These are phyloP conservation scores for Plectosphaerella plurivora DNA, from an alignment of 2,329 filamentous ascomycete species.

Conservation along the genomic window DNA sequence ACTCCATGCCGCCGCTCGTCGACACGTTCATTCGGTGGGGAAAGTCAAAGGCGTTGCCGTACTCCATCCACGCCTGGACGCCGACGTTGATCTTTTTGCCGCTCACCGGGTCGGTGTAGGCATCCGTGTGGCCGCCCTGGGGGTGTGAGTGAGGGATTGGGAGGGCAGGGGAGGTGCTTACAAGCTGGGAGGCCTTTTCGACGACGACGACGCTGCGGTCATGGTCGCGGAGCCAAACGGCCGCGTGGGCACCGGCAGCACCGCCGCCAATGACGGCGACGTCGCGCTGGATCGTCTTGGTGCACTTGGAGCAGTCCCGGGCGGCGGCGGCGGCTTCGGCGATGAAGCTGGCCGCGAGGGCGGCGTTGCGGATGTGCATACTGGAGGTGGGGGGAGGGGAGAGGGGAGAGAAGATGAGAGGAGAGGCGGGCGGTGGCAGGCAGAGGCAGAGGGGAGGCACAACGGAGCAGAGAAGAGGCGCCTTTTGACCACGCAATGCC, in stretches of 20 bases:
- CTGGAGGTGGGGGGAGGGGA: too few species aligned
- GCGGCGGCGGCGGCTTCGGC: constrained; percentile 7
- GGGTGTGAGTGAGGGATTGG: not conserved
- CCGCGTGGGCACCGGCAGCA: constrained; percentile 31
- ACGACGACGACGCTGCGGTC: constrained; percentile 31
- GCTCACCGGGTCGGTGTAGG: constrained; percentile 19
- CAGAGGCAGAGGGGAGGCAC: too few species aligned
- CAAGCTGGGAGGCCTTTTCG: constrained; percentile 29
- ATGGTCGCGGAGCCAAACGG: constrained; percentile 29
- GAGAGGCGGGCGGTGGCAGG: too few species aligned
- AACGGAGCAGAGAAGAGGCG: too few species aligned
- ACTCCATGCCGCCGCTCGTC: constrained; percentile 21
- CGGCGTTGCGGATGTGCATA: constrained; percentile 1
- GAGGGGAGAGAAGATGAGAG: too few species aligned
- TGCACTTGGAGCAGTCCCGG: constrained; percentile 2
- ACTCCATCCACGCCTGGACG: constrained; percentile 18
- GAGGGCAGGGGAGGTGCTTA: not conserved
- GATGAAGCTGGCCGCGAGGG: constrained; percentile 11
- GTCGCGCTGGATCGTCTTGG: constrained; percentile 12
- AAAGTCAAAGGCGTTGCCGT: constrained; percentile 26
- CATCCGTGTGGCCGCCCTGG: constrained; percentile 26
- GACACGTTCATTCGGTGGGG: constrained; percentile 23
- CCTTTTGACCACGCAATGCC: too few species aligned
- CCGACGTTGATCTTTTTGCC: constrained; percentile 15
- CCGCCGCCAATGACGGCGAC: constrained; percentile 36